Evolutionary conservation across 202 grass and related monocot species (phyloP), one percentile per base, ranked within the genome.

Genomic region (Musa balbisiana): DNA sequence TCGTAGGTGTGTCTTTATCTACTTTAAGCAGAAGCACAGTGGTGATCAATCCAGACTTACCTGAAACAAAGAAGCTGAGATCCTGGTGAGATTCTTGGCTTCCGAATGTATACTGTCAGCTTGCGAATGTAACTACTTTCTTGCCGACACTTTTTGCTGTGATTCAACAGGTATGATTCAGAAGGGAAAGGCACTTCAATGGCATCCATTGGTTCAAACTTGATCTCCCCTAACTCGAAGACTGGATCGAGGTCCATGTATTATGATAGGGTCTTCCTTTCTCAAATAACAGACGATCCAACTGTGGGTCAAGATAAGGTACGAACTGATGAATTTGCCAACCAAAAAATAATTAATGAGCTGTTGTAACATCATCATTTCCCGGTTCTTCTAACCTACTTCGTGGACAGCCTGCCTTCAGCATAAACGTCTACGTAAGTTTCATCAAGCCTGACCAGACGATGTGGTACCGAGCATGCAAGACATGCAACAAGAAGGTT

Each of bases 401-500:
- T 25, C 14, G 2, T 80, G 17, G n/a, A 11, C 85, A 99, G 95
- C 82, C 91, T 64, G 87, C 77, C 33, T 90, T 92, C 80, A 95
- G 82, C 67, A 52, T 99, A 20, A 52, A 76, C 81, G 85, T 60
- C 12, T 73, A 90, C 25, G 87, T 95, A 53, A 99, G 91, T 78
- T 85, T 85, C 67, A 95, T 99, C 71, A 95, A 88, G 76, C 81
- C 87, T 71, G 95, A 95, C 27, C 87, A 99, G 77, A 95, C 78
- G 25, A 95, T 99, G 91, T 99, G 95, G 95, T 99, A 94, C 72
- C 84, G 91, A 8, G 91, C 95, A 52, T 99, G 95, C 83, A 95
- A 79, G 73, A 87, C 85, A 14, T 99, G 95, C 80, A 99, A 95
- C 73, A 95, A 99, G 84, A 99, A 99, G 79, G 89, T 95, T 58